Conservation (phyloP, 352 stramenopile species). For the Pilasporangium apinafurcum region DNA sequence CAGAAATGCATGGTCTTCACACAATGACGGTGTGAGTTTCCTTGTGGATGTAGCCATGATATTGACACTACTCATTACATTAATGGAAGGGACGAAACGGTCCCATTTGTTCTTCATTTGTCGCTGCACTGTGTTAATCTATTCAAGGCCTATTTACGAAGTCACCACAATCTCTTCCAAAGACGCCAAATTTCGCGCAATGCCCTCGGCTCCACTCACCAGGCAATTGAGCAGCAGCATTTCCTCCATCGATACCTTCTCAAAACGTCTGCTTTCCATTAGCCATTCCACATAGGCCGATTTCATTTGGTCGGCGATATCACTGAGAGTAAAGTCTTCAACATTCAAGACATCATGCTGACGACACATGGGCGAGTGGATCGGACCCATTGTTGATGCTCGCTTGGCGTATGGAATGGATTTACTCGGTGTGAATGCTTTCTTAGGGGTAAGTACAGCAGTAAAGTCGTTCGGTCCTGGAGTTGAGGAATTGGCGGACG, state of each 20-base stretch:
- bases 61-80: too few relatives aligned
- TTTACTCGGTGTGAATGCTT: conserved; percentile 11
- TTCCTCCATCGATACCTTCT: conserved; percentile 77
- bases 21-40: too few relatives aligned
- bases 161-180: conserved; percentile 75
- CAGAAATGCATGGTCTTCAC: too few relatives aligned
- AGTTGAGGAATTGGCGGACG: conserved; percentile 20
- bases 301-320: conserved; percentile 71
- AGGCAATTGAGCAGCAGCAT: conserved; percentile 77
- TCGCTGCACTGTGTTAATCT: background rate
- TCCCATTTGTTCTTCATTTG: too few relatives aligned
- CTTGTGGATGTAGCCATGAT: too few relatives aligned
- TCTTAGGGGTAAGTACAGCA: conserved; percentile 17
- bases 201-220: conserved; percentile 74
- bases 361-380: conserved; percentile 55
- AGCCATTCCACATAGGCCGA: conserved; percentile 74
- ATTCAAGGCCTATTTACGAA: conserved; percentile 22
- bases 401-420: conserved; percentile 7
- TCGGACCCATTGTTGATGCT: conserved; percentile 1
- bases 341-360: conserved; percentile 80
- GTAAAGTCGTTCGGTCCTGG: background rate
- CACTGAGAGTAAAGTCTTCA: conserved; percentile 65
- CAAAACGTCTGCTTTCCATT: conserved; percentile 66
- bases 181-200: conserved; percentile 58
- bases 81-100: too few relatives aligned